Evolutionary conservation across 768 basidiomycete species (phyloP).

Genomic region (Termitomyces eurrhizus): DNA sequence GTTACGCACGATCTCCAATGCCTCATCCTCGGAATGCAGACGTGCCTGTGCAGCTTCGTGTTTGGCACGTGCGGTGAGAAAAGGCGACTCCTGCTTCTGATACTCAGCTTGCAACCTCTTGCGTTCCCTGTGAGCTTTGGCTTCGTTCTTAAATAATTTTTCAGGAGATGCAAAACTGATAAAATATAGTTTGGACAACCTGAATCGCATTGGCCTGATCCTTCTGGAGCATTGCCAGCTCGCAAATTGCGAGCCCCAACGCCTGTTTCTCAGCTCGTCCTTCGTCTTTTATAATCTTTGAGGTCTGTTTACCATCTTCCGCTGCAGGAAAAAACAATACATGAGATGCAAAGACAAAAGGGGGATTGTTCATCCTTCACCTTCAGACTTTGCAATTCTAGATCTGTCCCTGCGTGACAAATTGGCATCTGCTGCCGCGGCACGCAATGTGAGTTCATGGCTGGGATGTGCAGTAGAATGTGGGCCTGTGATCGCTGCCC

Average conservation of each 20-base stretch:
- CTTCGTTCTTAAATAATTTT: conserved; percentile 43
- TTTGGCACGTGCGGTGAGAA: conserved; percentile 56
- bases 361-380: conserved; percentile 25
- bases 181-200: conserved; percentile 25
- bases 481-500: conserved; percentile 51
- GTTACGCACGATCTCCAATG: conserved; percentile 45
- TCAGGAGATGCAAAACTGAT: not conserved
- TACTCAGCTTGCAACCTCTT: conserved; percentile 49
- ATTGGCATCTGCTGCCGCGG: conserved; percentile 42
- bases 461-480: conserved; percentile 37
- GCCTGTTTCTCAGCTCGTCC: conserved; percentile 64
- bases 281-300: conserved; percentile 69
- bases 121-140: conserved; percentile 49
- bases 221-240: conserved; percentile 63
- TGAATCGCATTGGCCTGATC: conserved; percentile 67
- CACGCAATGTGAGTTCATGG: conserved; percentile 35
- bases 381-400: conserved; percentile 48
- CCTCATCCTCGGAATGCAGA: conserved; percentile 41
- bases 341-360: not conserved
- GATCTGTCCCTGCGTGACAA: conserved; percentile 48
- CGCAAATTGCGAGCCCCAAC: conserved; percentile 54
- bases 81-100: conserved; percentile 64
- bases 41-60: conserved; percentile 51
- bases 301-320: conserved; percentile 55
- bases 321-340: conserved; percentile 28